These are phyloP conservation scores for Silene coronaria DNA, from an alignment of 179 eudicot species.

Conservation along the genomic window DNA sequence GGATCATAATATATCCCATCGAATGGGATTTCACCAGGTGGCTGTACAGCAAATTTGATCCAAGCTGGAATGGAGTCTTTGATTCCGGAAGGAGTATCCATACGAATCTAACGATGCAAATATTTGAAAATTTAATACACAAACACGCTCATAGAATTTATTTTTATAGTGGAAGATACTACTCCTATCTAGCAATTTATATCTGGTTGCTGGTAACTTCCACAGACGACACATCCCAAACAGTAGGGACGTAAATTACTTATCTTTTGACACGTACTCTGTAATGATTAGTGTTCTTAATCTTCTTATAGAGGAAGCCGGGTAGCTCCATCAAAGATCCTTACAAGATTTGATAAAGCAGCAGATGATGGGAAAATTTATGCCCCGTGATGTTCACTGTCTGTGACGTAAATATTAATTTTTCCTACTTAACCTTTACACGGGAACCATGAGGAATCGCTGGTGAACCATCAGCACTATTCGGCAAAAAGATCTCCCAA, in stretches of 20 bases:
- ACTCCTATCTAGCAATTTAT: not conserved
- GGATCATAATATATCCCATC: slow-evolving; percentile 98
- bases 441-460: slow-evolving; percentile 93
- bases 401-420: not conserved
- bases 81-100: slow-evolving; percentile 94
- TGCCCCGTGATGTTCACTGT: not conserved
- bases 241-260: not conserved
- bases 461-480: slow-evolving; percentile 88
- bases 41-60: slow-evolving; percentile 92
- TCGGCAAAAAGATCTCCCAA: slow-evolving; percentile 95
- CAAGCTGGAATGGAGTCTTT: slow-evolving; percentile 99
- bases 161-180: too few relatives aligned
- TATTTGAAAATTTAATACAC: not conserved
- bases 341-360: not conserved
- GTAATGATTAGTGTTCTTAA: not conserved
- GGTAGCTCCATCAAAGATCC: not conserved
- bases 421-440: slow-evolving; percentile 63
- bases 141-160: not conserved
- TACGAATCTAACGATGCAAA: slow-evolving; percentile 54
- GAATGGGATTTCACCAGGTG: slow-evolving; percentile 86
- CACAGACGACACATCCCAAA: not conserved
- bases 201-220: not conserved
- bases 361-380: not conserved
- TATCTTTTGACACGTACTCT: not conserved
- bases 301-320: not conserved